These are phyloP conservation scores for Suhomyces terraborum DNA, from an alignment of 1,139 yeast genomes.

Conservation along the genomic window DNA sequence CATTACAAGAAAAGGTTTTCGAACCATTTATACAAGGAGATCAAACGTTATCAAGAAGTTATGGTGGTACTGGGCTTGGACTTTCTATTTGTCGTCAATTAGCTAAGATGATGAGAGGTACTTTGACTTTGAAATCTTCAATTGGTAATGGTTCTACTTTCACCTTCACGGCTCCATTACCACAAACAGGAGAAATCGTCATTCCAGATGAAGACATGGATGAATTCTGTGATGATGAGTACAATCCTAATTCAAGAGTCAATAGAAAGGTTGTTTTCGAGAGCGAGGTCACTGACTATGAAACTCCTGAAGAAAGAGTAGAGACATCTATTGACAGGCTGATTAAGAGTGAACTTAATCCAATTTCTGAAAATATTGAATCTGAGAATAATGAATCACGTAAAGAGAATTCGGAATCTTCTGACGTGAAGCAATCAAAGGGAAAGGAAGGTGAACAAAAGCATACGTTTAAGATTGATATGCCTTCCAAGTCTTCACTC, in stretches of 20 bases:
- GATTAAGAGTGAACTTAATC: neutral
- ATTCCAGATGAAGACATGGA: conserved; percentile 42
- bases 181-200: conserved; percentile 64
- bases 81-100: conserved; percentile 89
- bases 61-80: conserved; percentile 96
- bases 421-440: neutral
- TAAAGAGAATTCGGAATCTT: neutral
- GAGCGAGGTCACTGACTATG: conserved; percentile 3
- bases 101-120: conserved; percentile 87
- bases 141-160: conserved; percentile 82
- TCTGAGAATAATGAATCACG: neutral
- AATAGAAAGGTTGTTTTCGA: conserved; percentile 44
- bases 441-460: conserved; percentile 3
- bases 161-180: conserved; percentile 74
- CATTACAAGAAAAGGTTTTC: conserved; percentile 79
- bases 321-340: neutral
- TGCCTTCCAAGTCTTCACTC: conserved; percentile 12
- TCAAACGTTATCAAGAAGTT: conserved; percentile 85
- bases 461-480: conserved; percentile 15
- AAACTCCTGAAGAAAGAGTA: conserved; percentile 4
- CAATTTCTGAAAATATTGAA: neutral
- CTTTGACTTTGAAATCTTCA: conserved; percentile 66
- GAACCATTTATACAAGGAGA: conserved; percentile 98
- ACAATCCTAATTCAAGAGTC: conserved; percentile 38
- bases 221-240: conserved; percentile 48